These are phyloP conservation scores for Phytophthora megakarya DNA, from an alignment of 352 stramenopile genomes.

Conservation along the genomic window DNA sequence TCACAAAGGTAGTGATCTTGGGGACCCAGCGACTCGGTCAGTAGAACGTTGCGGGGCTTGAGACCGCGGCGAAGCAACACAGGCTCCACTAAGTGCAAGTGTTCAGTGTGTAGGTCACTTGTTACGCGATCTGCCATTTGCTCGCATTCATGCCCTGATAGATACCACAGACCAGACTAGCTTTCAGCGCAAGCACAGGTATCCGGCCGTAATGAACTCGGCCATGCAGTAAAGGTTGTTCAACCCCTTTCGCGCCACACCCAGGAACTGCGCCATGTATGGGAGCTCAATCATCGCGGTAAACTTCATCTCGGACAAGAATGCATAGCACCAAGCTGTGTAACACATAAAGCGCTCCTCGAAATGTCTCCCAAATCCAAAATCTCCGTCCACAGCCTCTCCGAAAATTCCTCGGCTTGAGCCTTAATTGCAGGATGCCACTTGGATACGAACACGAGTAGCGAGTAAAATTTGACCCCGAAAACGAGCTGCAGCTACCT, in stretches of 20 bases:
- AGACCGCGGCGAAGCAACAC: slow-evolving; percentile 56
- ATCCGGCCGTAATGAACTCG: slow-evolving; percentile 54
- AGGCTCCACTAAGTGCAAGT: slow-evolving; percentile 30
- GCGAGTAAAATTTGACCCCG: too few species aligned
- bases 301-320: slow-evolving; percentile 49
- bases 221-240: slow-evolving; percentile 49
- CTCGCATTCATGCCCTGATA: slow-evolving; percentile 27
- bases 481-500: too few species aligned
- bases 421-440: too few species aligned
- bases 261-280: slow-evolving; percentile 51
- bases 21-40: slow-evolving; percentile 42
- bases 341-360: too few species aligned
- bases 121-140: slow-evolving; percentile 42
- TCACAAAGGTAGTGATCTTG: slow-evolving; percentile 60
- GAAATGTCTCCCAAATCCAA: too few species aligned
- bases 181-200: slow-evolving; percentile 43
- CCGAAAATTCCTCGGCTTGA: too few species aligned
- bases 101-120: slow-evolving; percentile 39
- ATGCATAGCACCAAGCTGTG: too few species aligned
- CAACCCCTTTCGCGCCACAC: slow-evolving; percentile 55
- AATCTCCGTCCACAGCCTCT: too few species aligned
- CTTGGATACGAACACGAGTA: too few species aligned
- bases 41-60: slow-evolving; percentile 67
- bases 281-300: slow-evolving; percentile 49
- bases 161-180: slow-evolving; percentile 19